Evolutionary conservation across 495 filamentous ascomycete species (phyloP), one percentile per base, ranked within the genome.

Genomic region (Rhypophila decipiens): DNA sequence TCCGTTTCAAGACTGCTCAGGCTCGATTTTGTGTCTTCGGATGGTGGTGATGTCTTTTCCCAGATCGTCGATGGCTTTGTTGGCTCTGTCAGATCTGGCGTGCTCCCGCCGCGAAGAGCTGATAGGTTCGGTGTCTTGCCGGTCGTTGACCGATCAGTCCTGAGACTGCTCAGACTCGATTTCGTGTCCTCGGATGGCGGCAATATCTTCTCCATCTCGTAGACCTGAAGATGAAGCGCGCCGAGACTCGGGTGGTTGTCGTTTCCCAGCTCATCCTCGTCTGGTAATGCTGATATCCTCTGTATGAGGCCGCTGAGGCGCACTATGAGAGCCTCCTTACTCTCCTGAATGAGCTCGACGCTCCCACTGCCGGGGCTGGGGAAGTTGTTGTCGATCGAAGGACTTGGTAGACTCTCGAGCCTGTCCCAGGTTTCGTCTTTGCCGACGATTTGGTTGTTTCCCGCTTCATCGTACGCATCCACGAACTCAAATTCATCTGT

Each of bases 301-400:
- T 61, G 49, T 2, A 70, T 65, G 35, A 79, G 53, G 42, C 73
- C 68, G 48, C 67, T 67, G 5, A 79, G 62, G 36, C 76, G 66
- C 40, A 75, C 70, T 8, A 74, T 57, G 23, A 78, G 55, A 4
- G 70, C 68, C 56, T 75, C 69, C 46, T 67, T 72, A 58, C 67
- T 70, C 47, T 72, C 68, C 23, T 67, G 66, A 11, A 64, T 55
- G 45, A 61, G 42, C 12, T 63, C 52, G 20, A 49, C 55, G 17
- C 56, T n/a, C 21, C 36, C 21, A 3, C 20, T 27, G 18, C 4
- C 4, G 38, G 23, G 38, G 10, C 13, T 7, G 38, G 38, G 4
- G 22, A 11, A 2, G 40, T n/a, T 39, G 36, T 17, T 39, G 36
- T 17, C 36, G 36, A n/a, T n/a, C n/a, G n/a, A n/a, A n/a, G n/a